These are phyloP conservation scores for Ostreobium quekettii DNA, from an alignment of 139 green algal species.

Conservation along the genomic window DNA sequence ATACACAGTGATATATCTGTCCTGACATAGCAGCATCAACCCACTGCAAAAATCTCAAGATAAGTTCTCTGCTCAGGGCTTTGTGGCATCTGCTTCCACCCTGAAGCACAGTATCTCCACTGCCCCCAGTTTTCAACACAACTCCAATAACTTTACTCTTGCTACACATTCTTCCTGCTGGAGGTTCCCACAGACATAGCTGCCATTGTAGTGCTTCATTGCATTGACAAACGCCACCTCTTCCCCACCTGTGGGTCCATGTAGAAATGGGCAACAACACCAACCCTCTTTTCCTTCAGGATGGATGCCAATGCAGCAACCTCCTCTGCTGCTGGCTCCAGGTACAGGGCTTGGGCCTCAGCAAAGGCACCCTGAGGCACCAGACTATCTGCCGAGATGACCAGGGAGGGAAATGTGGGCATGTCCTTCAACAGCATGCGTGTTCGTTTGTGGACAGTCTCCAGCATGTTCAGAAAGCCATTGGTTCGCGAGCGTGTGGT, in stretches of 20 bases:
- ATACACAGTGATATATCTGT: too few relatives aligned
- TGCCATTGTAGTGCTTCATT: too few relatives aligned
- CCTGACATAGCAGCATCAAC: too few relatives aligned
- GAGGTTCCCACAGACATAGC: too few relatives aligned
- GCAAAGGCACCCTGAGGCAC: slow-evolving; percentile 74
- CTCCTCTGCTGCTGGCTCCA: slow-evolving; percentile 41
- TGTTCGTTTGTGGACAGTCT: slow-evolving; percentile 54
- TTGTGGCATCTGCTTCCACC: too few relatives aligned
- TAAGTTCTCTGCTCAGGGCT: too few relatives aligned
- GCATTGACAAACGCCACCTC: background rate
- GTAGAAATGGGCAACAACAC: slow-evolving; percentile 99
- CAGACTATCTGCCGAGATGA: slow-evolving; percentile 49
- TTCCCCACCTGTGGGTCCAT: slow-evolving; percentile 90
- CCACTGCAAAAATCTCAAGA: too few relatives aligned
- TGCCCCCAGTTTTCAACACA: too few relatives aligned
- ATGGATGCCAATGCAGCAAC: slow-evolving; percentile 45
- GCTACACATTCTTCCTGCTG: too few relatives aligned
- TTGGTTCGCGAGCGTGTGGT: slow-evolving; percentile 59
- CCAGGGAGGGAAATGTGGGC: slow-evolving; percentile 79
- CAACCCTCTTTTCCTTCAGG: slow-evolving; percentile 77
- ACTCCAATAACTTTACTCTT: too few relatives aligned
- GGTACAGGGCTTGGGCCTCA: slow-evolving; percentile 70
- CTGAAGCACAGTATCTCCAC: too few relatives aligned
- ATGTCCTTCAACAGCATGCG: slow-evolving; percentile 37
- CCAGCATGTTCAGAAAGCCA: slow-evolving; percentile 78